Evolutionary conservation across 164 flowering plant genomes (phyloP), one percentile per base, ranked within the genome.

Genomic region (Tetrastigma voinierianum): DNA sequence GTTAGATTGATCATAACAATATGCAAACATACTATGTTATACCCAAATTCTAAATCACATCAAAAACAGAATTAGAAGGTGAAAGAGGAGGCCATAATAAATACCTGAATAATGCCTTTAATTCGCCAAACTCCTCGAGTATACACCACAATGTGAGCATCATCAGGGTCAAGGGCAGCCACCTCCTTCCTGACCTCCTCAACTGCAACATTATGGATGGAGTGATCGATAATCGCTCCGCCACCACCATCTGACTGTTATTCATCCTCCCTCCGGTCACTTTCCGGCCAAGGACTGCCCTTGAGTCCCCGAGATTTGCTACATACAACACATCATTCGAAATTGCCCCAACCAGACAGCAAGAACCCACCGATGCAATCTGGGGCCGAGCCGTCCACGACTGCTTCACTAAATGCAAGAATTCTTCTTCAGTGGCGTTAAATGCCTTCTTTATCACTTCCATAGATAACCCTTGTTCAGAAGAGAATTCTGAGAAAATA

Each of bases 91-190:
- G 40, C 40, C 40, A 32, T 32, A 32, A 32, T 32, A 3, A 32
- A 32, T 77, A 83, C 88, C 88, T 84, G 88, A 70, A 84, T 84
- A 51, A 84, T 82, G 59, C 88, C 88, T 69, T 78, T 84, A 17
- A 84, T 78, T 58, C 88, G 70, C 88, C 88, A 84, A 69, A 76
- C 84, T 9, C 88, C 86, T 0, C 80, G 81, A 32, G 67, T 71
- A 62, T 74, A 67, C 14, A 81, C 80, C 25, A 84, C 88, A 23
- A 82, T 57, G 25, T 79, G 70, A 0, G 81, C 51, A 77, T 82
- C 88, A 64, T 84, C 86, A 13, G 88, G 88, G 65, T 84, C 84
- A 49, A 80, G 86, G 3, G 83, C 83, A 64, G 67, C 70, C 24
- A 84, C 84, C 68, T 84, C 86, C 67, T 73, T 84, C 72, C 88